phyloP scores from a whole-genome alignment of 2,329 filamentous ascomycete species.

The Talaromyces sp. region DNA sequence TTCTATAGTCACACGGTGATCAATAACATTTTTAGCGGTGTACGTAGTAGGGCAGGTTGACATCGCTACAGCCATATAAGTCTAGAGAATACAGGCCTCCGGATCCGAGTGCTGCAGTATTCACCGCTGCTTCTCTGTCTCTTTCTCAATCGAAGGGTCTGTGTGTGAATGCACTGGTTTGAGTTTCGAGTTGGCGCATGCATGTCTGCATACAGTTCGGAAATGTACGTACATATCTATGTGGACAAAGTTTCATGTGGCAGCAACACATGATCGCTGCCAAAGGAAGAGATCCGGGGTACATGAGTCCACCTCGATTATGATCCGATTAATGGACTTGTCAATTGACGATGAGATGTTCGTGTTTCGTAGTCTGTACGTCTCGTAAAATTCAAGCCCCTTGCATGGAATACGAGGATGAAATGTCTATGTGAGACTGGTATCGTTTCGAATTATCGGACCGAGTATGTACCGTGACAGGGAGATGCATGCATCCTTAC shows the following conservation, averaged over 20 bases:
- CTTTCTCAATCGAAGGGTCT: neutral
- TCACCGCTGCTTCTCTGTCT: neutral
- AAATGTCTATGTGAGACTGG: neutral
- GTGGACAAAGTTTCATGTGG: neutral
- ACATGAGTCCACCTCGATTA: neutral
- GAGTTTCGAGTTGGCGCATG: neutral
- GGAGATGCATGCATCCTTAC: neutral
- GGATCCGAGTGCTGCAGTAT: neutral
- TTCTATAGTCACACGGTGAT: neutral
- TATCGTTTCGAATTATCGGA: neutral
- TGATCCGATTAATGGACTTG: neutral
- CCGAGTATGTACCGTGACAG: neutral
- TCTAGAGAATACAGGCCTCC: neutral
- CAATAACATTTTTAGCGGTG: neutral
- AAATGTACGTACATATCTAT: neutral
- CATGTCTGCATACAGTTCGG: neutral
- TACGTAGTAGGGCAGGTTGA: neutral
- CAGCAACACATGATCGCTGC: neutral
- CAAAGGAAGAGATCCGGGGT: neutral
- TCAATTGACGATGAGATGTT: neutral
- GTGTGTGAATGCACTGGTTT: neutral
- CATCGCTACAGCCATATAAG: neutral
- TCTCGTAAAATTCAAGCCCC: neutral
- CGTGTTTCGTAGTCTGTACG: neutral
- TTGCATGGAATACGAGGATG: neutral